Conservation (phyloP, 2,329 filamentous ascomycete genomes). For the Diaporthe caulivora region DNA sequence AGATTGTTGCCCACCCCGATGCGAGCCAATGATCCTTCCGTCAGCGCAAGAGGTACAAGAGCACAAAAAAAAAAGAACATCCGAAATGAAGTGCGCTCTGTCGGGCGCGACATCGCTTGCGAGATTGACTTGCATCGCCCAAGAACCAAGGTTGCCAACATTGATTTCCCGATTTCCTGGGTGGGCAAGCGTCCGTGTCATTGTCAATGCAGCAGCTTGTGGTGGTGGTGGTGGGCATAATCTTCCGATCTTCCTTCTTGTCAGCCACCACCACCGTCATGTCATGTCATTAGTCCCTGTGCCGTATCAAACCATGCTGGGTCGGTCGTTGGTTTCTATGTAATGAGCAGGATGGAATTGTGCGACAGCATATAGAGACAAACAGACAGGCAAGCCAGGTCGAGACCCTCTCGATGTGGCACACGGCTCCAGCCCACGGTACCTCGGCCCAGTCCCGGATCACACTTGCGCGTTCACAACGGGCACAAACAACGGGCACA, state of each 20-base stretch:
- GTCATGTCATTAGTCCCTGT: not conserved
- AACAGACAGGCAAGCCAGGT: not conserved
- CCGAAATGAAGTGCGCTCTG: constrained; percentile 20
- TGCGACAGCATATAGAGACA: not conserved
- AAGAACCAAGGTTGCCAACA: constrained; percentile 14
- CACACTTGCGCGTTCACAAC: not conserved
- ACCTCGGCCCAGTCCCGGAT: constrained; percentile 1
- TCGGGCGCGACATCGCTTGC: constrained; percentile 18
- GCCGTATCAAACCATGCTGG: not conserved
- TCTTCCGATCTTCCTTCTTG: not conserved
- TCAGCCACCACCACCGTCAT: constrained; percentile 7
- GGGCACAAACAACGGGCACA: not conserved
- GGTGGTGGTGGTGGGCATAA: constrained; percentile 19
- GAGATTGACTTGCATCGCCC: constrained; percentile 24
- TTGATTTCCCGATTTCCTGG: constrained; percentile 27
- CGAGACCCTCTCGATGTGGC: not conserved
- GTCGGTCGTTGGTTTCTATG: not conserved
- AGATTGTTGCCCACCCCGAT: not conserved
- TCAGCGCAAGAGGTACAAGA: not conserved
- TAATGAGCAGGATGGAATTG: not conserved
- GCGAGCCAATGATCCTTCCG: not conserved
- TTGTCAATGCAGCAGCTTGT: constrained; percentile 29
- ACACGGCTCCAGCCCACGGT: not conserved
- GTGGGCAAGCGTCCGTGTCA: constrained; percentile 15
- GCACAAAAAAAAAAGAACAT: not conserved